Evolutionary conservation across 495 filamentous ascomycete genomes (phyloP), one percentile per base, ranked within the genome.

Genomic region (Penicillium bialowiezense): DNA sequence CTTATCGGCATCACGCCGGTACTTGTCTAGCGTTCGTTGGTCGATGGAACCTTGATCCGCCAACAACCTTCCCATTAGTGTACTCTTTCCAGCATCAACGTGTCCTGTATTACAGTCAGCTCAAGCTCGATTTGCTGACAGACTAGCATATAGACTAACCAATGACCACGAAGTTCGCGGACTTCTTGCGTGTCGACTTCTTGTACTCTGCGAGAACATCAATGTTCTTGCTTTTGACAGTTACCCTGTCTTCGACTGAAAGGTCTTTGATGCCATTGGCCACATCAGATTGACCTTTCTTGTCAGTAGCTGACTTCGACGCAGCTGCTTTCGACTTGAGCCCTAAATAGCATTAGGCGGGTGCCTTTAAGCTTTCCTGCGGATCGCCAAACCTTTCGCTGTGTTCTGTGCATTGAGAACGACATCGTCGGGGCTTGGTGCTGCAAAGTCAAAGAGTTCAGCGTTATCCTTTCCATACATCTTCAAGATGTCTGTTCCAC

Each of bases 21-120:
- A 93, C 64, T 84, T 91, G 37, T 95, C 89, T 44, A 98, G 76
- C 8, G 90, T 91, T 31, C 90, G 76, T 58, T 93, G 82, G 52
- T 96, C 86, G 5, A 97, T 82, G 1, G 91, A 89, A 21, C 88
- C 85, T 31, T 95, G 78, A 60, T 97, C 95, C 24, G 89, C 86
- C 14, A 98, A 75, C n/a, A 98, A 70, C 13, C 93, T 82, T 8
- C 93, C 93, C 95, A 97, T 97, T 14, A 98, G 75, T 13, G 93
- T 98, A 69, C 90, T 96, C 69, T 98, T 98, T 23, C 93, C 93
- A 35, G 92, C 90, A 69, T 98, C 93, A 37, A 98, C 93, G 68
- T 98, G 93, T 29, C 93, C 90, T 91, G 8, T 5, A 4, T 10
- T 17, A 3, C 14, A 15, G 24, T 67, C 41, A 70, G 54, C 29